Conservation (phyloP, 495 filamentous ascomycete genomes). For the Podospora pseudopauciseta region DNA sequence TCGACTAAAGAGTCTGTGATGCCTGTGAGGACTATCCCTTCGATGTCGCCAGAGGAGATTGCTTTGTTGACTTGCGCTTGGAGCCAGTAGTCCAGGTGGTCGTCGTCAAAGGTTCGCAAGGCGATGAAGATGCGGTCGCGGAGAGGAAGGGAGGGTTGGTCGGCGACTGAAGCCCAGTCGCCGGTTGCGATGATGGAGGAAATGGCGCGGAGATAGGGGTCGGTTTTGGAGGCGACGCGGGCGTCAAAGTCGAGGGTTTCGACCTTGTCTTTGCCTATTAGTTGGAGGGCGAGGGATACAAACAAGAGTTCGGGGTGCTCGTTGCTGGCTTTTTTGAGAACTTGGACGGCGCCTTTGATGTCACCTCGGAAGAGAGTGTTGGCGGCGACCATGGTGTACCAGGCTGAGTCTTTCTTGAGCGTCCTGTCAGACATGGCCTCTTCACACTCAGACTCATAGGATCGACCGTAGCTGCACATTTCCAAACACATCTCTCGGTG, state of each 20-base stretch:
- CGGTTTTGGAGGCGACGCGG: slow-evolving; percentile 49
- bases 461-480: slow-evolving; percentile 67
- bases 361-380: slow-evolving; percentile 72
- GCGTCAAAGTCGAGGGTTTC: slow-evolving; percentile 47
- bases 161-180: slow-evolving; percentile 78
- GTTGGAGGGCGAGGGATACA: slow-evolving; percentile 51
- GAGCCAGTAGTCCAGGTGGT: slow-evolving; percentile 70
- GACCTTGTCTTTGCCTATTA: slow-evolving; percentile 41
- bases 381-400: slow-evolving; percentile 78
- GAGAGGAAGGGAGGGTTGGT: slow-evolving; percentile 78
- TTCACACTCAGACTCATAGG: slow-evolving; percentile 52
- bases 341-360: slow-evolving; percentile 53
- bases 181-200: slow-evolving; percentile 88
- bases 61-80: slow-evolving; percentile 56
- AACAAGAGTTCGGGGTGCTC: slow-evolving; percentile 50
- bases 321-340: slow-evolving; percentile 47
- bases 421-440: slow-evolving; percentile 43
- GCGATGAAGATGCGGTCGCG: slow-evolving; percentile 83
- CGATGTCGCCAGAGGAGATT: slow-evolving; percentile 73
- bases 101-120: slow-evolving; percentile 76
- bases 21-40: slow-evolving; percentile 85
- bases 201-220: slow-evolving; percentile 86
- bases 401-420: slow-evolving; percentile 58
- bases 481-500: slow-evolving; percentile 76
- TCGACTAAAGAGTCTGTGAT: slow-evolving; percentile 74